phyloP scores from a whole-genome alignment of 1,284 basidiomycete species.

The Leccinum laetum region DNA sequence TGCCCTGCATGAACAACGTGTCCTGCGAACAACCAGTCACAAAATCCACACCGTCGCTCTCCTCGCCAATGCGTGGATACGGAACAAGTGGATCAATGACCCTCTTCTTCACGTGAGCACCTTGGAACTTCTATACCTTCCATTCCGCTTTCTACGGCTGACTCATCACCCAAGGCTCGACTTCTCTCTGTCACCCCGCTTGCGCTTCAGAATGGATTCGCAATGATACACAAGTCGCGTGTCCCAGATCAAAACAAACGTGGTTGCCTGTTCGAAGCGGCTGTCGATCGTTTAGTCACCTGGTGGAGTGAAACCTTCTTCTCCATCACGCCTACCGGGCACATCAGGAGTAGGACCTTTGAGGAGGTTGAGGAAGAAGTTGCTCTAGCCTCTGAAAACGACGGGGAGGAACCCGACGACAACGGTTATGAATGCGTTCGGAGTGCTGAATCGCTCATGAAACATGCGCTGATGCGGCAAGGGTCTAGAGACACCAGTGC shows the following conservation, averaged over 20 bases:
- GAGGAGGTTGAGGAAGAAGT: conserved; percentile 61
- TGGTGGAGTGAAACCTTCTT: conserved; percentile 86
- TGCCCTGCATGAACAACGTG: conserved; percentile 61
- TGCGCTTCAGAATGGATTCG: conserved; percentile 75
- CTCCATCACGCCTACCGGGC: conserved; percentile 59
- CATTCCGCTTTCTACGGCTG: conserved; percentile 17
- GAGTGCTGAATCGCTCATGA: conserved; percentile 85
- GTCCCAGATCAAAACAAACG: conserved; percentile 80
- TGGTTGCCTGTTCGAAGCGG: conserved; percentile 83
- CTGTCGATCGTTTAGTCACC: conserved; percentile 68
- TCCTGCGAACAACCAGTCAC: conserved; percentile 77
- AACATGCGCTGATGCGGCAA: conserved; percentile 77
- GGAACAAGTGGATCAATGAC: conserved; percentile 90
- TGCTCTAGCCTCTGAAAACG: conserved; percentile 10
- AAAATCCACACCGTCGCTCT: conserved; percentile 85
- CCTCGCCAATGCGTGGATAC: conserved; percentile 71
- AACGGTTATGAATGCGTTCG: conserved; percentile 70
- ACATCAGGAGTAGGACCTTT: conserved; percentile 74
- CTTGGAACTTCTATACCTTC: conserved; percentile 22
- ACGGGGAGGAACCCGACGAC: conserved; percentile 48
- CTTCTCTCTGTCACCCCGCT: conserved; percentile 85
- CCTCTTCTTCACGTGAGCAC: conserved; percentile 69
- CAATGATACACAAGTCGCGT: conserved; percentile 78
- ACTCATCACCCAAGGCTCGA: conserved; percentile 58
- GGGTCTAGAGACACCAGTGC: conserved; percentile 90